A percentile compares a stretch with the other conserved stretches of the same genome.
Evolutionary conservation across 106 monocot genomes (phyloP).

Genomic region (Gastrodia elata): DNA sequence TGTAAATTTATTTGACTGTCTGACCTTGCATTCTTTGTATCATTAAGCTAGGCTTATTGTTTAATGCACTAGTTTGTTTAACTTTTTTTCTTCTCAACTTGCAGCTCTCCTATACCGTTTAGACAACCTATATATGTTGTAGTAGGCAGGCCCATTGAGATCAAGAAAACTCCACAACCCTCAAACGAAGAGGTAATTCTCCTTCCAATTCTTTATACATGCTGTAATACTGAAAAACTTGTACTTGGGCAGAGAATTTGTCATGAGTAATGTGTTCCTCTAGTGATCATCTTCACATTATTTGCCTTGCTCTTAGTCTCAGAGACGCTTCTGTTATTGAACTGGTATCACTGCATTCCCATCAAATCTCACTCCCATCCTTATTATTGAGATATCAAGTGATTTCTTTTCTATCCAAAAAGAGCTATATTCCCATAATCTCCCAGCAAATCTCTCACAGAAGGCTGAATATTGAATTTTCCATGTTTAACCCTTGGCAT

Average conservation of each 20-base stretch:
- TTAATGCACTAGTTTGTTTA: background rate
- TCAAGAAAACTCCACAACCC: slow-evolving; percentile 59
- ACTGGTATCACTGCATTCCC: too few relatives aligned
- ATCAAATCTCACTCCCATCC: background rate
- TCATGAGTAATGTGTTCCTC: background rate
- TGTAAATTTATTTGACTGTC: background rate
- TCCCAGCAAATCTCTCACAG: background rate
- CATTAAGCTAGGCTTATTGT: background rate
- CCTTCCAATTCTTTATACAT: background rate
- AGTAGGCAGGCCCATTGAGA: slow-evolving; percentile 71
- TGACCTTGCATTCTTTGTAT: background rate
- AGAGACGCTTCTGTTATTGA: too few relatives aligned
- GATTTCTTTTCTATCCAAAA: background rate
- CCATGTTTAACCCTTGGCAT: too few relatives aligned
- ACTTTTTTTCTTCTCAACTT: slow-evolving; percentile 3
- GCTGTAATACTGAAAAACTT: background rate
- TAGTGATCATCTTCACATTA: background rate
- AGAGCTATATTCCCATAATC: too few relatives aligned
- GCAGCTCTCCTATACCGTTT: slow-evolving; percentile 76
- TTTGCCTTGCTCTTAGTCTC: background rate
- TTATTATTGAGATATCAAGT: background rate
- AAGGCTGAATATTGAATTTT: slow-evolving; percentile 2
- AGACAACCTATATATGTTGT: slow-evolving; percentile 80
- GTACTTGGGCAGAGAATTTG: background rate
- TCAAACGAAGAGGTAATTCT: slow-evolving; percentile 62